Base-by-base conservation (phyloP, 2,329 filamentous ascomycete species). In the Furcasterigmium furcatum region DNA sequence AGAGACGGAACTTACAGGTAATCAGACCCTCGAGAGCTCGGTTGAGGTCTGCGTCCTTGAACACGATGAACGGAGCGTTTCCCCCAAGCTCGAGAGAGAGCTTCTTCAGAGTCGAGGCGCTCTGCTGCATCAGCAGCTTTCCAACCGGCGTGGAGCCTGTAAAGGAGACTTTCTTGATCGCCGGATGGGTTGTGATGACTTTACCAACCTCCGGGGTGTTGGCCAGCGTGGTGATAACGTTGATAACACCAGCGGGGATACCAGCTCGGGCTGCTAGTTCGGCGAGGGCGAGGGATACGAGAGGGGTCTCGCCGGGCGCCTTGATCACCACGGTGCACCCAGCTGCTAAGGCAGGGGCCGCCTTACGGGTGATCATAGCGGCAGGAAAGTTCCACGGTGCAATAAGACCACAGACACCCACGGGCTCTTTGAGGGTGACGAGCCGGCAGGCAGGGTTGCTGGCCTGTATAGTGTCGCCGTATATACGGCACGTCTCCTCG, bases 31-130 rank as follows among this genome's bases (percentile, higher is more conserved):
- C 63, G 0, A 82, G 82, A 2, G 84, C 83, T 32, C 73, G 73
- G 3, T 84, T 72, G 20, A 87, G 51, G 46, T 88, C 73, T 16
- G 84, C 83, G 56, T 88, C 84, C 21, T 85, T 77, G 42, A 85
- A 74, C 1, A 88, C 75, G 43, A 89, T 76, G 2, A 80, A 77
- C 2, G 76, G 77, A 1, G 80, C 80, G 59, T 88, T 88, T 1
- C 85, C 85, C 0, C 85, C 85, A 0, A 89, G 70, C 58, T 89
- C 85, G 58, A 88, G 73, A 1, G 86, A 67, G 4, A 79, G 72
- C 0, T 83, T 84, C 65, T 89, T 89, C 27, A 88, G 67, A 46
- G 80, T 71, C 53, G 77, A 74, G 4, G 80, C 83, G 4, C 80
- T 80, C 3, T 74, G 71, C 2, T 70, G 62, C 2, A 82, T 80